Conservation (phyloP, 169 alveolate genomes). For the Eimeria sp. region DNA sequence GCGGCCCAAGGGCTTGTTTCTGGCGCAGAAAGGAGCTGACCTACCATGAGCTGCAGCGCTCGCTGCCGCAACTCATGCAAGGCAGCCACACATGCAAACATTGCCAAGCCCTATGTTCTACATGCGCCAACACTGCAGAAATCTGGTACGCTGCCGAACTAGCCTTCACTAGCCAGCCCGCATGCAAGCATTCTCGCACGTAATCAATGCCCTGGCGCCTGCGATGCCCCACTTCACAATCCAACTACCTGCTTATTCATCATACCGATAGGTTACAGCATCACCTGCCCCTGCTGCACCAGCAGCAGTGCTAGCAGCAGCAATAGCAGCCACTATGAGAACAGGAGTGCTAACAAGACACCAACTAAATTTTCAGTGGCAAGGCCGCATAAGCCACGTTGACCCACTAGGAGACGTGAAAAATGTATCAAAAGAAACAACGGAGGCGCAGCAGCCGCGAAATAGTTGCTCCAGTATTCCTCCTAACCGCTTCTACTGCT, state of each 20-base stretch:
- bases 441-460: slow-evolving; percentile 12
- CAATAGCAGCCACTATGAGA: neutral
- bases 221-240: neutral
- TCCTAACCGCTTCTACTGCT: neutral
- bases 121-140: neutral
- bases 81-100: neutral
- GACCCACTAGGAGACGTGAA: neutral
- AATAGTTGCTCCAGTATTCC: neutral
- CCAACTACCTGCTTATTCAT: neutral
- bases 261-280: neutral
- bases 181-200: neutral
- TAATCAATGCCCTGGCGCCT: too few relatives aligned
- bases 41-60: neutral
- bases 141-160: neutral
- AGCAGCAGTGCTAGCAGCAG: neutral
- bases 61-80: neutral
- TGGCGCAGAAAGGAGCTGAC: neutral
- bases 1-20: neutral
- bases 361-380: neutral
- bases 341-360: neutral
- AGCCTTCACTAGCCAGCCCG: neutral
- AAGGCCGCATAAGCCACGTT: neutral
- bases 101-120: neutral
- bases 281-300: neutral
- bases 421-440: neutral